Evolutionary conservation across 2,329 filamentous ascomycete genomes (phyloP).

Genomic region (Dothideomycetes sp.): DNA sequence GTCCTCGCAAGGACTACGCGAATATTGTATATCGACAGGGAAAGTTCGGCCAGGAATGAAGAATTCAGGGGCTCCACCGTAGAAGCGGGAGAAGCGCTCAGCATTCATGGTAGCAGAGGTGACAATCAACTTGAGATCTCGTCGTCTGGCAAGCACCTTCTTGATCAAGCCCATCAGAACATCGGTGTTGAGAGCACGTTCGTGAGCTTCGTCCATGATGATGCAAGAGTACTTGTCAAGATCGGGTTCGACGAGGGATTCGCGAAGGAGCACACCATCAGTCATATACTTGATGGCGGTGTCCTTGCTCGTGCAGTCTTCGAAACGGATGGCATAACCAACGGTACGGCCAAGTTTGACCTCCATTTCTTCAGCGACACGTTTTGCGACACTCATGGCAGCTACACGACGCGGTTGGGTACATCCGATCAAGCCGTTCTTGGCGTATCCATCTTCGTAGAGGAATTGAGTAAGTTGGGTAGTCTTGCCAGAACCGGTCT

Average conservation of each 20-base stretch:
- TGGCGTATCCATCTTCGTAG: conserved; percentile 87
- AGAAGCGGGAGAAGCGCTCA: conserved; percentile 91
- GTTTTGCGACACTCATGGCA: conserved; percentile 97
- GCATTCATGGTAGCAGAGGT: conserved; percentile 99
- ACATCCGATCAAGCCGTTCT: conserved; percentile 82
- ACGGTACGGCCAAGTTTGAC: conserved; percentile 78
- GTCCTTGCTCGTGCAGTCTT: conserved; percentile 93
- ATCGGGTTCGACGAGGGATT: conserved; percentile 85
- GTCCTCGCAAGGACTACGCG: conserved; percentile 88
- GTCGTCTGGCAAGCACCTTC: conserved; percentile 79
- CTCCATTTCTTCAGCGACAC: conserved; percentile 97
- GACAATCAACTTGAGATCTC: conserved; percentile 91
- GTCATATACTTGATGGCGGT: conserved; percentile 99
- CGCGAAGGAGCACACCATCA: conserved; percentile 84
- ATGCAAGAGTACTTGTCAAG: conserved; percentile 94
- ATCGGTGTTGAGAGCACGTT: conserved; percentile 90
- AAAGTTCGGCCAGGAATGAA: conserved; percentile 94
- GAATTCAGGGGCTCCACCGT: conserved; percentile 90
- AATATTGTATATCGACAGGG: conserved; percentile 92
- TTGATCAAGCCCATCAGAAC: conserved; percentile 97
- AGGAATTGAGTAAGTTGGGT: conserved; percentile 95
- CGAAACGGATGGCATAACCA: conserved; percentile 95
- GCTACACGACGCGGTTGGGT: conserved; percentile 94
- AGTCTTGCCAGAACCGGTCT: conserved; percentile 95
- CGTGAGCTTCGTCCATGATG: conserved; percentile 99